Percentiles rank a stretch among this genome's conserved stretches.
phyloP scores from a whole-genome alignment of 1,139 yeast species.

The Yamadazyma diddensiae region DNA sequence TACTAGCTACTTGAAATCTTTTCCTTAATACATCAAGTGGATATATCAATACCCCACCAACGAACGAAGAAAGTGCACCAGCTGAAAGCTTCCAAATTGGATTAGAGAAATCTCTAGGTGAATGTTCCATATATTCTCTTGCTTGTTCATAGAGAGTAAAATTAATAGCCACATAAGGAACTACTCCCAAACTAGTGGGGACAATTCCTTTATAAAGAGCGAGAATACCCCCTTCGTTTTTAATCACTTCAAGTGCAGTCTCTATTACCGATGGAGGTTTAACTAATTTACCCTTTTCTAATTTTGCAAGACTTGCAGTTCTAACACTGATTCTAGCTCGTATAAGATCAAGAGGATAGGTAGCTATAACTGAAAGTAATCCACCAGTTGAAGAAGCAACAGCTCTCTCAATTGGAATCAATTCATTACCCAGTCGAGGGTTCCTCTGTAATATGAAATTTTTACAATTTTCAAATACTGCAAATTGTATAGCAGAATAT shows the following conservation, averaged over 20 bases:
- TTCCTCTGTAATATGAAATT: constrained; percentile 29
- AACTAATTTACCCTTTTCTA: constrained; percentile 41
- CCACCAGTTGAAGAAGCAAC: constrained; percentile 84
- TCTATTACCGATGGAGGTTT: constrained; percentile 69
- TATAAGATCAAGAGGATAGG: constrained; percentile 90
- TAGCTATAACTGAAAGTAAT: constrained; percentile 70
- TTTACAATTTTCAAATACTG: constrained; percentile 76
- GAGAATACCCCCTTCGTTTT: constrained; percentile 73
- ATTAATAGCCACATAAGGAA: constrained; percentile 93
- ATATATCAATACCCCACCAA: constrained; percentile 83
- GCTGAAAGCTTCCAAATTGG: constrained; percentile 63
- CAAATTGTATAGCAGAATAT: constrained; percentile 91
- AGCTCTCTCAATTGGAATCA: constrained; percentile 53
- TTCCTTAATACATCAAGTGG: constrained; percentile 89
- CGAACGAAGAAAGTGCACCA: constrained; percentile 69
- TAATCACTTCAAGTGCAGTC: constrained; percentile 57
- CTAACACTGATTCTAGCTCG: constrained; percentile 87
- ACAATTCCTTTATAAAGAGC: constrained; percentile 83
- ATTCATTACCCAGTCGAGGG: constrained; percentile 32
- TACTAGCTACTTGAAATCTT: constrained; percentile 84
- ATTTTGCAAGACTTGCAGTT: constrained; percentile 68
- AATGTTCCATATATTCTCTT: constrained; percentile 51
- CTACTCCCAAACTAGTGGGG: constrained; percentile 91
- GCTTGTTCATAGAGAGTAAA: constrained; percentile 85
- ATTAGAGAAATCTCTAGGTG: constrained; percentile 35